Percentiles rank a stretch among this genome's conserved stretches.
Evolutionary conservation across 2,329 filamentous ascomycete genomes (phyloP).

Genomic region (Aspergillus sp.): DNA sequence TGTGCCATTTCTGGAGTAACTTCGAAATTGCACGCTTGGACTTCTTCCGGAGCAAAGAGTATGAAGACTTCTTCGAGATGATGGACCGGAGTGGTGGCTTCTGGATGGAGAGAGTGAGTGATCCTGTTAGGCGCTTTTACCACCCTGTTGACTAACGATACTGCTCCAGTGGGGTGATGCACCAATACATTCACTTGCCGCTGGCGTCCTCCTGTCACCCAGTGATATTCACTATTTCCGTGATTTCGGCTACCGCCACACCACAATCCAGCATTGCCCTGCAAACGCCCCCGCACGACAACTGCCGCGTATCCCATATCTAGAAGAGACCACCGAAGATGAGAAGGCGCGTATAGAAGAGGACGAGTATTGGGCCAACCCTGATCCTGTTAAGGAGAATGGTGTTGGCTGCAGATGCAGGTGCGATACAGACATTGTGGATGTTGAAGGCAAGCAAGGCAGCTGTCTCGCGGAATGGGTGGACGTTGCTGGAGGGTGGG

Average conservation of each 20-base stretch:
- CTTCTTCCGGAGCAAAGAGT: slow-evolving; percentile 97
- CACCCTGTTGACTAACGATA: slow-evolving; percentile 28
- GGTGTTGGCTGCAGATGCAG: slow-evolving; percentile 94
- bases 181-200: slow-evolving; percentile 94
- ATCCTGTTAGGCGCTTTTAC: slow-evolving; percentile 19
- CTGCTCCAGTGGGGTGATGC: slow-evolving; percentile 86
- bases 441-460: slow-evolving; percentile 96
- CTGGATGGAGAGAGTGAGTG: slow-evolving; percentile 92
- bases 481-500: slow-evolving; percentile 92
- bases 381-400: slow-evolving; percentile 87
- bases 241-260: slow-evolving; percentile 97
- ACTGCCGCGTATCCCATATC: slow-evolving; percentile 73
- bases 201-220: slow-evolving; percentile 78
- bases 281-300: slow-evolving; percentile 91
- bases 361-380: slow-evolving; percentile 92
- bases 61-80: slow-evolving; percentile 97
- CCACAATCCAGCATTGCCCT: slow-evolving; percentile 97
- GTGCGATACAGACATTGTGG: slow-evolving; percentile 95
- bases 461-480: slow-evolving; percentile 97
- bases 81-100: slow-evolving; percentile 98
- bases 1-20: slow-evolving; percentile 99
- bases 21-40: slow-evolving; percentile 94
- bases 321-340: slow-evolving; percentile 77
- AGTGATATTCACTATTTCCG: slow-evolving; percentile 97
- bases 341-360: slow-evolving; percentile 85